Percentiles rank a stretch among this genome's conserved stretches.
Conservation (phyloP, 2,329 filamentous ascomycete species). For the Domatiomyces globalis region DNA sequence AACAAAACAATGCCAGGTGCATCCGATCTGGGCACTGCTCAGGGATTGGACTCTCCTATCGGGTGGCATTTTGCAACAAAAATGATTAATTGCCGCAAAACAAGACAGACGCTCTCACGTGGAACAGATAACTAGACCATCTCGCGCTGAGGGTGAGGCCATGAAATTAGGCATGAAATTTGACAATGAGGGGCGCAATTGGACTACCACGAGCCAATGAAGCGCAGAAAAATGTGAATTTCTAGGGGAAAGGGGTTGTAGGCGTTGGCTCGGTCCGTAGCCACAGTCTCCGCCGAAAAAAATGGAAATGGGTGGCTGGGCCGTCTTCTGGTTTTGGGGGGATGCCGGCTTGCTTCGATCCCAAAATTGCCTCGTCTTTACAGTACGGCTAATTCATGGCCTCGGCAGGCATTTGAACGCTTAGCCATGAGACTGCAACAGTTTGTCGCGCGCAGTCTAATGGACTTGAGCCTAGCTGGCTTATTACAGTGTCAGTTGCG, state of each 20-base stretch:
- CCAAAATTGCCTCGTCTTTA: background rate
- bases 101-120: background rate
- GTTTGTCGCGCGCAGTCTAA: background rate
- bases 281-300: background rate
- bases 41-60: background rate
- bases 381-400: background rate
- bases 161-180: no score
- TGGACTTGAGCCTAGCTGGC: background rate
- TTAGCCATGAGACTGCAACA: no score
- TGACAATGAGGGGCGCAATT: no score
- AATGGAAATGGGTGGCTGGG: background rate
- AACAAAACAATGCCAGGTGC: background rate
- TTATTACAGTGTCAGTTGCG: background rate
- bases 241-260: background rate
- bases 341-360: no score
- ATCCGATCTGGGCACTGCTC: background rate
- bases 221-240: background rate
- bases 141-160: no score
- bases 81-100: background rate
- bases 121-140: no score
- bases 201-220: background rate
- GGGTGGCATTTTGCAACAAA: background rate
- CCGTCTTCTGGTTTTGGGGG: background rate
- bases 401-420: background rate
- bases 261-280: background rate